A percentile compares a stretch with the other conserved stretches of the same genome.
Evolutionary conservation across 2,329 filamentous ascomycete genomes (phyloP).

Genomic region (Aspergillus vadensis): DNA sequence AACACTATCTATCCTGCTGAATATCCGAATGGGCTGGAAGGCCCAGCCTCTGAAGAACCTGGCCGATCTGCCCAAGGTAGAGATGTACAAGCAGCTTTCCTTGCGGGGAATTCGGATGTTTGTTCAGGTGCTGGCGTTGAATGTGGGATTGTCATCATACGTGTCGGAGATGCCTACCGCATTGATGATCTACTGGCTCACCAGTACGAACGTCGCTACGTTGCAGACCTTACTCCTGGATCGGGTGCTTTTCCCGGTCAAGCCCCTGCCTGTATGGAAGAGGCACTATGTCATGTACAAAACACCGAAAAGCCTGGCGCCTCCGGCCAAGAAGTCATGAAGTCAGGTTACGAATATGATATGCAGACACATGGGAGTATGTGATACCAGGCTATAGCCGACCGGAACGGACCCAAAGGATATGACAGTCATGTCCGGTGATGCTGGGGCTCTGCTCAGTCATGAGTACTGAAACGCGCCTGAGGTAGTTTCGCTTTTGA

Average conservation of each 20-base stretch:
- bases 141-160: slow-evolving; percentile 38
- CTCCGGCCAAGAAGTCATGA: neutral
- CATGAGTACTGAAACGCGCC: neutral
- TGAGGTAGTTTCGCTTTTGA: too few species aligned
- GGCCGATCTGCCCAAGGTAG: slow-evolving; percentile 29
- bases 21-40: slow-evolving; percentile 43
- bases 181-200: slow-evolving; percentile 55
- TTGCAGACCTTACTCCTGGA: slow-evolving; percentile 44
- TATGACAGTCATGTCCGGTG: neutral
- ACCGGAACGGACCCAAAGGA: neutral
- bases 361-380: neutral
- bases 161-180: slow-evolving; percentile 45
- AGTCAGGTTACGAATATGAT: neutral
- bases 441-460: neutral
- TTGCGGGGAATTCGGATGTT: slow-evolving; percentile 32
- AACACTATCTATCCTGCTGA: slow-evolving; percentile 52
- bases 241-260: slow-evolving; percentile 41
- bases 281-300: slow-evolving; percentile 35
- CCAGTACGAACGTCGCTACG: slow-evolving; percentile 46
- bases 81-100: slow-evolving; percentile 27
- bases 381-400: neutral
- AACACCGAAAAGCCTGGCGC: neutral
- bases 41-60: slow-evolving; percentile 19
- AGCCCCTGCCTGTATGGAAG: slow-evolving; percentile 33
- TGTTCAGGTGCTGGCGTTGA: slow-evolving; percentile 43